Evolutionary conservation across 2,329 filamentous ascomycete genomes (phyloP), one percentile per base, ranked within the genome.

Genomic region (Scedosporium apiospermum): DNA sequence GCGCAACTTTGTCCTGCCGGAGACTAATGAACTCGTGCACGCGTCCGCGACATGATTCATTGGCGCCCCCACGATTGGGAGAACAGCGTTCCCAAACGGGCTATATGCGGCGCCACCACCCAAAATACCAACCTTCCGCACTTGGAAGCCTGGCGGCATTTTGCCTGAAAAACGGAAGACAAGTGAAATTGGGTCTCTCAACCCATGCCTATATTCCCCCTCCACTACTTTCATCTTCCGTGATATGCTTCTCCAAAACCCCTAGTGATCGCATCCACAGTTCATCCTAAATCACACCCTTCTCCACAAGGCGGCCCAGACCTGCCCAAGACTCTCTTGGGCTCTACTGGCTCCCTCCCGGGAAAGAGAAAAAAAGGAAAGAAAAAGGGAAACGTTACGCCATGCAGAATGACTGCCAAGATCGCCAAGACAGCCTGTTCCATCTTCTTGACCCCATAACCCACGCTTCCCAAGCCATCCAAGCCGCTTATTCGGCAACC

Each of bases 401-500:
- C n/a, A 49, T 49, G 44, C 44, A 49, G 44, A 49, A 49, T 18
- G 16, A 49, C 44, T 10, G 44, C 44, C 44, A 49, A 49, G 44
- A 21, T 55, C 51, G 51, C 51, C 51, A 55, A 55, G 51, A 23
- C 51, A 14, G 14, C 51, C n/a, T 55, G 51, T 27, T 23, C 51
- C 18, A 55, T 23, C 51, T 27, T 23, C 23, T 49, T 6, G 44
- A 7, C n/a, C 9, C 44, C 21, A n/a, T 3, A 49, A 18, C 44
- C 44, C 14, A n/a, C 16, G 44, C 34, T 38, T 49, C 44, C 44
- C 44, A 49, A 4, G 4, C 34, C 51, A 10, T n/a, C 51, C 51
- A 55, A 55, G 51, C 51, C 51, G 51, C 51, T 55, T 55, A 55
- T 55, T 55, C 51, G 51, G 51, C 51, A 55, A 18, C 18, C 51